These are phyloP conservation scores for Xanthoconium separans DNA, from an alignment of 1,284 basidiomycete species.

Conservation along the genomic window DNA sequence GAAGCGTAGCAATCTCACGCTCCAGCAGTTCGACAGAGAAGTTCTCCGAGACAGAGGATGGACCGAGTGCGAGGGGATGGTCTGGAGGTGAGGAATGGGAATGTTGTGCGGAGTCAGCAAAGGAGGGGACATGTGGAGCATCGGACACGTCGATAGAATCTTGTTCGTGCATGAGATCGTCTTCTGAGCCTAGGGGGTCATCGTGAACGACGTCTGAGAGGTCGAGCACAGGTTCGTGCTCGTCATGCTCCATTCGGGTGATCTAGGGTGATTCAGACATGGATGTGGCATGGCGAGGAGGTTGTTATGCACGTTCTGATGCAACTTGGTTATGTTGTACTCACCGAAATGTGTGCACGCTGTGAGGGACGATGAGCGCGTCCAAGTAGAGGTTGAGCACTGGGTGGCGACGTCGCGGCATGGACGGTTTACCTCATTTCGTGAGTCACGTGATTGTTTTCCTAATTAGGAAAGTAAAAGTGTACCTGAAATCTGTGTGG, in stretches of 20 bases:
- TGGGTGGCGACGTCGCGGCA: background rate
- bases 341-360: constrained; percentile 22
- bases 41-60: constrained; percentile 34
- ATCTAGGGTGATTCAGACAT: constrained; percentile 2
- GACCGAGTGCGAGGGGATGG: constrained; percentile 25
- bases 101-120: constrained; percentile 19
- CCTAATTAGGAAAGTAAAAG: constrained; percentile 11
- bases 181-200: constrained; percentile 49
- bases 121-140: constrained; percentile 32
- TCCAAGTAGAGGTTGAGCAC: constrained; percentile 18
- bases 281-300: background rate
- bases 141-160: constrained; percentile 28
- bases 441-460: constrained; percentile 24
- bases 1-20: constrained; percentile 66
- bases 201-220: constrained; percentile 80
- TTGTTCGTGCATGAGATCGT: constrained; percentile 37
- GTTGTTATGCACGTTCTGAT: background rate
- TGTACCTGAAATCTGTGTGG: too few species aligned
- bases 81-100: constrained; percentile 21
- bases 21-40: constrained; percentile 71
- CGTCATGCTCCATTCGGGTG: constrained; percentile 55
- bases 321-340: constrained; percentile 1
- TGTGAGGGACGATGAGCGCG: constrained; percentile 22
- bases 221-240: constrained; percentile 60
- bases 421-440: constrained; percentile 35